Evolutionary conservation across 257 asterid species (phyloP).

Genomic region (Anisodus tanguticus): DNA sequence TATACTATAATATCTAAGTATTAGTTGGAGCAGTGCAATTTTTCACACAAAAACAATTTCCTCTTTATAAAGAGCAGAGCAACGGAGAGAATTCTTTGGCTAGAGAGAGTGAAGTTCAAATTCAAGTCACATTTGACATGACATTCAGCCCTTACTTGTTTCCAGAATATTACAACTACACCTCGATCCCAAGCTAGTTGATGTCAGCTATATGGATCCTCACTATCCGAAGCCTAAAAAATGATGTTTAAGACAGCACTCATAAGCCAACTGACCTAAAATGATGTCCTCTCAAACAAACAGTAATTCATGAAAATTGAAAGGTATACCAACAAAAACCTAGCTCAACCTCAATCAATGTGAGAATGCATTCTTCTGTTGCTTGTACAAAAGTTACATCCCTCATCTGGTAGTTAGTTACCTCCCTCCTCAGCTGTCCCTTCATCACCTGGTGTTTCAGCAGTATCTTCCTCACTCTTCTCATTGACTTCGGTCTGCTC

Average conservation of each 20-base stretch:
- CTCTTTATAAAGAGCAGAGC: too few relatives aligned
- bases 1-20: neutral
- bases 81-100: neutral
- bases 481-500: slow-evolving; percentile 42
- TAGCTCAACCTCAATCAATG: neutral
- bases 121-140: slow-evolving; percentile 19
- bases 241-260: neutral
- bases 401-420: slow-evolving; percentile 26
- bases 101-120: neutral
- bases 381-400: slow-evolving; percentile 1
- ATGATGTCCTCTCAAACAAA: slow-evolving; percentile 24
- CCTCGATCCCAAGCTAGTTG: slow-evolving; percentile 21
- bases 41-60: neutral
- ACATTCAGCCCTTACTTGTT: neutral
- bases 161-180: neutral
- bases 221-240: neutral
- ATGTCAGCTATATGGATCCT: neutral
- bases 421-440: slow-evolving; percentile 27
- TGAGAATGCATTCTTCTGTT: neutral
- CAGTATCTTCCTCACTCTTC: slow-evolving; percentile 38
- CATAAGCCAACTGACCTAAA: neutral
- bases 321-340: slow-evolving; percentile 16
- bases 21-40: neutral
- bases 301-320: neutral
- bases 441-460: slow-evolving; percentile 23